Evolutionary conservation across 202 grass and related monocot genomes (phyloP).

Genomic region (Zizania palustris): DNA sequence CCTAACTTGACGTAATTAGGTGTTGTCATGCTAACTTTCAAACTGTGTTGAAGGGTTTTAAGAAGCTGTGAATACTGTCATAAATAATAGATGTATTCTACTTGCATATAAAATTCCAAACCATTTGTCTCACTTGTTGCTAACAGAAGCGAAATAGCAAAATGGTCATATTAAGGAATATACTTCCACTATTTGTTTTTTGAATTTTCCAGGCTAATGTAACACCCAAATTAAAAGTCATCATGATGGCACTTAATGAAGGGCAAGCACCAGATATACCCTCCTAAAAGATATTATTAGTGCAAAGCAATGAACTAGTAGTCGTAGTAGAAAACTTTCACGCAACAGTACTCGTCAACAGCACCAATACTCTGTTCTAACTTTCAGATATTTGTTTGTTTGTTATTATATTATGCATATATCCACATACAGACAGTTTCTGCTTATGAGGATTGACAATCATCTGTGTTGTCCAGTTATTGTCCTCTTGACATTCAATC

Average conservation of each 20-base stretch:
- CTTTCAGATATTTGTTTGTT: constrained; percentile 17
- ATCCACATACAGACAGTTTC: constrained; percentile 14
- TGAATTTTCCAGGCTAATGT: not conserved
- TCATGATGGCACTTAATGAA: not conserved
- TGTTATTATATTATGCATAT: not conserved
- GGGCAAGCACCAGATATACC: not conserved
- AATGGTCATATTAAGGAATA: not conserved
- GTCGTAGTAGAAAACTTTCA: constrained; percentile 3
- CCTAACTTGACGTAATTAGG: too few species aligned
- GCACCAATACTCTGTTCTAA: constrained; percentile 2
- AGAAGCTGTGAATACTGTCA: too few species aligned
- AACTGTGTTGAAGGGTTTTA: too few species aligned
- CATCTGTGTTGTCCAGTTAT: constrained; percentile 10
- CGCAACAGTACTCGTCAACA: not conserved
- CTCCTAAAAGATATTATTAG: constrained; percentile 20
- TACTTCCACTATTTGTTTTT: not conserved
- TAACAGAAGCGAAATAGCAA: too few species aligned
- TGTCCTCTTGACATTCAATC: constrained; percentile 2
- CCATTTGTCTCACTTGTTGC: too few species aligned
- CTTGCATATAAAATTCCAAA: too few species aligned
- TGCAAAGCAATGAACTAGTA: constrained; percentile 12
- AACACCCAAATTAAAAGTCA: not conserved
- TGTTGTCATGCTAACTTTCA: too few species aligned
- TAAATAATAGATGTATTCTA: too few species aligned
- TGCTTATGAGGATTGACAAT: constrained; percentile 5